A percentile compares a stretch with the other conserved stretches of the same genome.
These are phyloP conservation scores for Lasiosphaeria ovina DNA, from an alignment of 495 filamentous ascomycete species.

Conservation along the genomic window DNA sequence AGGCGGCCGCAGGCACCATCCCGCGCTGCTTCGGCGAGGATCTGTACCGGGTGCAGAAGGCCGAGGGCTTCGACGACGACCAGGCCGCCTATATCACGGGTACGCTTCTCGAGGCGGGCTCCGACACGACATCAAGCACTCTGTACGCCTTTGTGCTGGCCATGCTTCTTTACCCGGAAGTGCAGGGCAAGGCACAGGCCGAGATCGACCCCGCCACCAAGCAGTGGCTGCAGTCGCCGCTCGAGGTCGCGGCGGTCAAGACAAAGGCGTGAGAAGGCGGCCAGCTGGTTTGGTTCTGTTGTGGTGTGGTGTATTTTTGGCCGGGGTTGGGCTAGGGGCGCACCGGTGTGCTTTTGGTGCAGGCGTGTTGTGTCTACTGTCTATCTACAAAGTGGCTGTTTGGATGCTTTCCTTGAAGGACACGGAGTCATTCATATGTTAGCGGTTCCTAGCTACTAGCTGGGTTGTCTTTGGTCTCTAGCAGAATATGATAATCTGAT, in stretches of 20 bases:
- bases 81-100: constrained; percentile 46
- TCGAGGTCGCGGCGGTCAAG: constrained; percentile 9
- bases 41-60: constrained; percentile 36
- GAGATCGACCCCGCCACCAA: constrained; percentile 53
- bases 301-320: no score
- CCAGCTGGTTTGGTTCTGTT: not conserved
- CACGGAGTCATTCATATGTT: no score
- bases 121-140: constrained; percentile 52
- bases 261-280: constrained; percentile 17
- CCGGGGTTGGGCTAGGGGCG: no score
- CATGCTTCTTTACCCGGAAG: constrained; percentile 51
- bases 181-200: constrained; percentile 49
- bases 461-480: no score
- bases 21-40: constrained; percentile 42
- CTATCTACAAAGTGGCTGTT: no score
- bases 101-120: constrained; percentile 56
- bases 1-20: constrained; percentile 29
- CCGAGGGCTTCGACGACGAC: constrained; percentile 40
- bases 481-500: no score
- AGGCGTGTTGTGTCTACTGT: no score
- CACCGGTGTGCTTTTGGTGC: no score
- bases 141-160: constrained; percentile 61
- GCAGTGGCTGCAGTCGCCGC: constrained; percentile 27
- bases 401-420: no score
- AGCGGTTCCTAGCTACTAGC: no score